Conservation (phyloP, 352 stramenopile species). For the Globisporangium solare region DNA sequence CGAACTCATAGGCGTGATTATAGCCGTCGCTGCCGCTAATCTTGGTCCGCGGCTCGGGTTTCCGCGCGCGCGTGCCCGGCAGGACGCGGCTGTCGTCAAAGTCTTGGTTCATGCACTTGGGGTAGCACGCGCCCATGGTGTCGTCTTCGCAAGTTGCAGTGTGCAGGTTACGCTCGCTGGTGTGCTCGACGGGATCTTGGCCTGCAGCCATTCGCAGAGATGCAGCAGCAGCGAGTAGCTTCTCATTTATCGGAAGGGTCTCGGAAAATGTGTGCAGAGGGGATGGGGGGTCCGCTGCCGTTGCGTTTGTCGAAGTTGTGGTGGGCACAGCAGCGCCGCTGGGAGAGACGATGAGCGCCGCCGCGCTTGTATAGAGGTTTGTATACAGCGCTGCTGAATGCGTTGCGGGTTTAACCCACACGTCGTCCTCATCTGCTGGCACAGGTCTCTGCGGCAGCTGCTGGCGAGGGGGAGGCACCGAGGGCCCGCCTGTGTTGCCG, state of each 20-base stretch:
- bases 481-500: too few relatives aligned
- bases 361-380: not conserved
- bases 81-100: slow-evolving; percentile 12
- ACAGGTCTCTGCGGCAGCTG: not conserved
- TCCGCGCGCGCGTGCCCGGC: slow-evolving; percentile 4
- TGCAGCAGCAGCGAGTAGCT: not conserved
- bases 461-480: not conserved
- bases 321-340: too few relatives aligned
- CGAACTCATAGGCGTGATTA: not conserved
- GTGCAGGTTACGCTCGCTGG: not conserved
- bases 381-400: not conserved
- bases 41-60: not conserved
- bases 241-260: not conserved
- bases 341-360: not conserved
- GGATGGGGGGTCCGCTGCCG: not conserved
- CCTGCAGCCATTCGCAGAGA: not conserved
- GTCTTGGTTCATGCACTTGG: slow-evolving; percentile 32
- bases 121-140: slow-evolving; percentile 38
- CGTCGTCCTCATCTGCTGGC: not conserved
- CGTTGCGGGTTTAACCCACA: too few relatives aligned
- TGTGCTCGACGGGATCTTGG: not conserved
- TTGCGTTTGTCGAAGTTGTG: too few relatives aligned
- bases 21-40: not conserved
- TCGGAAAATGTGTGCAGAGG: not conserved
- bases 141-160: not conserved